Evolutionary conservation across 1,284 basidiomycete species (phyloP), one percentile per base, ranked within the genome.

Genomic region (Mycosarcoma mackinlayi): DNA sequence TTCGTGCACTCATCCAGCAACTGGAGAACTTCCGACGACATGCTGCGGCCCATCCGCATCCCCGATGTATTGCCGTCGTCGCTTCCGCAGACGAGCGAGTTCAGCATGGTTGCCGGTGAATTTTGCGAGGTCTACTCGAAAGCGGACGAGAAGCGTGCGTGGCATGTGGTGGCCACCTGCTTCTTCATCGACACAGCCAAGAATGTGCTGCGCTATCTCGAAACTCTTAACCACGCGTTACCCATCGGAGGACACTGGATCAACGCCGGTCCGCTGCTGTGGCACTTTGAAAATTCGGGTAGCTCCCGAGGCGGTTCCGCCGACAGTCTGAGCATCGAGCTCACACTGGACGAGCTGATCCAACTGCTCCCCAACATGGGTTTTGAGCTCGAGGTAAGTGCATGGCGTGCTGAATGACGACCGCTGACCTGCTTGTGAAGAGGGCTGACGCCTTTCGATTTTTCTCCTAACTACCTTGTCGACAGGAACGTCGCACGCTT

Each of bases 181-280:
- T 98, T 97, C 87, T 98, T 98, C 85, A 91, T 98, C 69, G 95
- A 98, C 80, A 98, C 94, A 6, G 92, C 80, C 37, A 70, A 71
- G 24, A 82, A 82, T 33, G 48, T 80, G 9, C 38, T 81, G 27
- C 68, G 73, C 9, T 82, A 81, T 40, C 64, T 82, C 18, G 80
- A 82, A 40, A 73, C 75, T n/a, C 51, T 82, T 59, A 81, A 81
- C 33, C 66, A 71, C n/a, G 23, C 73, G 19, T 53, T 82, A 11
- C 73, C 68, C 0, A 35, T 77, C 1, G 80, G 79, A n/a, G 80
- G 80, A 28, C 33, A 64, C 18, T 79, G 77, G 78, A 73, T 79
- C 46, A 70, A 64, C 55, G 44, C 73, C 89, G 93, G 95, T 1
- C 96, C 95, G 0, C 85, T 97, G 1, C 85, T 98, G 25, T 99